phyloP scores from a whole-genome alignment of 176 grass and related monocot species.

The Cocos nucifera region DNA sequence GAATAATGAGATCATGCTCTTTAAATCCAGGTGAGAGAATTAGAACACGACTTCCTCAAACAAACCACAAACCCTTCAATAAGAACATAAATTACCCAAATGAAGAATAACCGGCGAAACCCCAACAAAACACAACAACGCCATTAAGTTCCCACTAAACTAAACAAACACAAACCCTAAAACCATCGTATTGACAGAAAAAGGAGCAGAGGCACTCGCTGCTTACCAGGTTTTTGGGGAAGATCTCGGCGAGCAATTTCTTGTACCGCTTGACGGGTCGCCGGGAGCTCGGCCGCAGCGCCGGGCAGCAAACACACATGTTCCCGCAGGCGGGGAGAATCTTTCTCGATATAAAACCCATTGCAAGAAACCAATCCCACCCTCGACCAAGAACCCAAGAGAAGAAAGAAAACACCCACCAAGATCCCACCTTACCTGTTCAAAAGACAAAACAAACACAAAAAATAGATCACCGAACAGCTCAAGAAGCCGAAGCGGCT shows the following conservation, averaged over 20 bases:
- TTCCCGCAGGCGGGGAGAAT: conserved; percentile 83
- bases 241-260: conserved; percentile 95
- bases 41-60: no score
- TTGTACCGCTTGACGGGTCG: conserved; percentile 97
- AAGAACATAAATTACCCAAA: no score
- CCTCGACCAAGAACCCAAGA: background rate
- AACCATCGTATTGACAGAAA: conserved; percentile 1
- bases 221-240: conserved; percentile 75
- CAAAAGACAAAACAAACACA: background rate
- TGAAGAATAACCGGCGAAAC: no score
- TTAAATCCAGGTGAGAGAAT: no score
- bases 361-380: conserved; percentile 6
- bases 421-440: conserved; percentile 7
- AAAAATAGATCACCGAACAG: background rate
- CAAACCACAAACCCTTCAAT: no score
- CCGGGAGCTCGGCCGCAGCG: conserved; percentile 83
- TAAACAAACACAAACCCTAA: background rate
- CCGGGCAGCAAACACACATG: conserved; percentile 96
- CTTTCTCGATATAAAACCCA: conserved; percentile 82
- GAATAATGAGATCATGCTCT: no score
- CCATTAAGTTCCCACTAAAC: background rate
- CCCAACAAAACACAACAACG: conserved; percentile 1
- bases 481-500: no score
- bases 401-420: background rate
- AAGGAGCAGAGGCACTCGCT: background rate